Base-by-base conservation (phyloP, 176 grass and related monocot genomes). In the Triticum urartu region DNA sequence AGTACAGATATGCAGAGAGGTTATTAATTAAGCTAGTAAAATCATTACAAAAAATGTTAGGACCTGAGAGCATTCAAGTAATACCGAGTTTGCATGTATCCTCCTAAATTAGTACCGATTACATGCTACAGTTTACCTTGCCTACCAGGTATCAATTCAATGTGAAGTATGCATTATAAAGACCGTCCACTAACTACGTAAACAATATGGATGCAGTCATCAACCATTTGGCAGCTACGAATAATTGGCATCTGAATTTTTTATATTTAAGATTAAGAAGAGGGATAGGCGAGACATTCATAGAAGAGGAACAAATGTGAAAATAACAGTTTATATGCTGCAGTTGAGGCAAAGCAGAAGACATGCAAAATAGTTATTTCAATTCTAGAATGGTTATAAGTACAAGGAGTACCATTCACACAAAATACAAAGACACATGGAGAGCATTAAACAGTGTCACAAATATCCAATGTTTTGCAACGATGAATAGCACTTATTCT, bases 11-110 rank as follows among this genome's bases (percentile, higher is more conserved):
- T 33, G 11, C 56, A 74, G 33, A 30, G 40, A 64, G 40, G 11
- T 75, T 78, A 69, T 42, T 78, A 78, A 86, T n/a, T 78, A 78
- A 85, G 60, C 36, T 64, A 45, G 22, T 20, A 78, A 58, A 7
- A 39, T 73, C 21, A 68, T 58, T 4, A 40, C 36, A 64, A 18
- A 38, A 79, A 79, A 26, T 39, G 3, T 38, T 25, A 25, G 77
- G n/a, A 79, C 77, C 22, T 80, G 28, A 15, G 26, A 30, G 5
- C 61, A 65, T 45, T 45, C 36, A 45, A 64, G 36, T 45, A 80
- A 28, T 33, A 20, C 30, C 11, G 64, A 64, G 22, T 64, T 64
- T 11, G 9, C 60, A 65, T 20, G 36, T 30, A 40, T 65, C 38
- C 38, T 28, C 4, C 2, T 30, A 38, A 45, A 80, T 45, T 45